Conservation (phyloP, 345 rosid genomes). For the Punica granatum region DNA sequence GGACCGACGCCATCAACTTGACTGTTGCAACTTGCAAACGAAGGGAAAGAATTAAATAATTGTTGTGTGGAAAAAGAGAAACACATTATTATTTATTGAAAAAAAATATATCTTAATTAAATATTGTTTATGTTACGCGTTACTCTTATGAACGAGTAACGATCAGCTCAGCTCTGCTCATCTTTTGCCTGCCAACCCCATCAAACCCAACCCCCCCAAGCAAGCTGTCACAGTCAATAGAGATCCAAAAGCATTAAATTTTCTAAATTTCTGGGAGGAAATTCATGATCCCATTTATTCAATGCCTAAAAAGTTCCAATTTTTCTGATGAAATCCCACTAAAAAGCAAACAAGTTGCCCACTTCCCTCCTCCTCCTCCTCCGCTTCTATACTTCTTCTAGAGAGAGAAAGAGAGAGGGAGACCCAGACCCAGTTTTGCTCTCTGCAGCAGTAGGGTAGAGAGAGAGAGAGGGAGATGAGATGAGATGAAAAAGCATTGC, state of each 20-base stretch:
- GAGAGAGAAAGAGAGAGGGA: neutral
- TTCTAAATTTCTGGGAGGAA: neutral
- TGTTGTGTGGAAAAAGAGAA: neutral
- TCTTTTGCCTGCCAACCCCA: slow-evolving; percentile 3
- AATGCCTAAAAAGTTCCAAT: neutral
- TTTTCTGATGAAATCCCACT: slow-evolving; percentile 2
- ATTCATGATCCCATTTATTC: neutral
- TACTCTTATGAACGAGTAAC: neutral
- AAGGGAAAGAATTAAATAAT: neutral
- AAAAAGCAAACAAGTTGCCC: neutral
- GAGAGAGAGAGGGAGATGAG: neutral
- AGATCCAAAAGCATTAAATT: neutral
- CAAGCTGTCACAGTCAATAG: neutral
- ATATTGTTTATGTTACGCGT: neutral
- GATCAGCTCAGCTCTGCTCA: too few species aligned
- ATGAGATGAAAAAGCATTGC: neutral
- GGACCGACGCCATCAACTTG: neutral
- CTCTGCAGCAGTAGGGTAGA: neutral
- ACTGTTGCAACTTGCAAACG: neutral
- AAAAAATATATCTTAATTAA: too few species aligned
- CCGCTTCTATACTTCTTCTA: neutral
- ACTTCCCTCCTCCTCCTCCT: neutral
- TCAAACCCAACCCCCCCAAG: neutral
- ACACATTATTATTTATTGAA: neutral
- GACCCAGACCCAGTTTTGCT: neutral